These are phyloP conservation scores for Mucor racemosus DNA, from an alignment of 371 early-diverging fungal species.

Conservation along the genomic window DNA sequence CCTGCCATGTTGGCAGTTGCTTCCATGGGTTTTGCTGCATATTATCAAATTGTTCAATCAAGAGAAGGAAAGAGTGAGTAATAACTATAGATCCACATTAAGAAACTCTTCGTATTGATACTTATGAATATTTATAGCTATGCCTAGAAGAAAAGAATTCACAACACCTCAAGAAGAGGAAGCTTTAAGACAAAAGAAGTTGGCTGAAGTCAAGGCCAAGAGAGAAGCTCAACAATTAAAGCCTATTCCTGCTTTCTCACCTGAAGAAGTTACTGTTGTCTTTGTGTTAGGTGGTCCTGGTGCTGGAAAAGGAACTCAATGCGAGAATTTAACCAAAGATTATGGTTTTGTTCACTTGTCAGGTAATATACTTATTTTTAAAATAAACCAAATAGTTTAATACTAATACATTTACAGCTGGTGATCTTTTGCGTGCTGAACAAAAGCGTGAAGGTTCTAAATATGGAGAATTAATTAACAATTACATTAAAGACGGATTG, in stretches of 20 bases:
- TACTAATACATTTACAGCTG: conserved; percentile 59
- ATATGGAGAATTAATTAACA: conserved; percentile 86
- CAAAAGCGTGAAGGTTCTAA: conserved; percentile 80
- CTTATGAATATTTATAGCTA: conserved; percentile 9
- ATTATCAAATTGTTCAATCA: conserved; percentile 49
- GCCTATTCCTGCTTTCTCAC: conserved; percentile 43
- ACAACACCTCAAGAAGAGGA: conserved; percentile 25
- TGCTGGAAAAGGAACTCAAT: conserved; percentile 93
- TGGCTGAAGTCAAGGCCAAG: conserved; percentile 21
- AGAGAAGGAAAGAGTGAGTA: conserved; percentile 52
- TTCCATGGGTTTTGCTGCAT: conserved; percentile 57
- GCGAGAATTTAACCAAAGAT: conserved; percentile 82
- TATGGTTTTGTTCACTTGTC: conserved; percentile 92
- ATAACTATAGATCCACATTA: background rate
- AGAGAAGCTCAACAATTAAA: conserved; percentile 19
- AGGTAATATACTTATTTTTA: conserved; percentile 46
- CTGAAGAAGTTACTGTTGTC: conserved; percentile 64
- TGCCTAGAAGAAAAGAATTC: conserved; percentile 32
- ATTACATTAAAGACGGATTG: conserved; percentile 87
- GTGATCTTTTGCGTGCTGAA: conserved; percentile 92
- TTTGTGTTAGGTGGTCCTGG: conserved; percentile 85
- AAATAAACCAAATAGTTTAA: too few relatives aligned
- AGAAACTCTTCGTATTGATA: too few relatives aligned
- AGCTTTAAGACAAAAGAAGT: conserved; percentile 23
- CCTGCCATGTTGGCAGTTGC: conserved; percentile 60